Evolutionary conservation across 352 stramenopile genomes (phyloP), one percentile per base, ranked within the genome.

Genomic region (Globisporangium cylindrosporum): DNA sequence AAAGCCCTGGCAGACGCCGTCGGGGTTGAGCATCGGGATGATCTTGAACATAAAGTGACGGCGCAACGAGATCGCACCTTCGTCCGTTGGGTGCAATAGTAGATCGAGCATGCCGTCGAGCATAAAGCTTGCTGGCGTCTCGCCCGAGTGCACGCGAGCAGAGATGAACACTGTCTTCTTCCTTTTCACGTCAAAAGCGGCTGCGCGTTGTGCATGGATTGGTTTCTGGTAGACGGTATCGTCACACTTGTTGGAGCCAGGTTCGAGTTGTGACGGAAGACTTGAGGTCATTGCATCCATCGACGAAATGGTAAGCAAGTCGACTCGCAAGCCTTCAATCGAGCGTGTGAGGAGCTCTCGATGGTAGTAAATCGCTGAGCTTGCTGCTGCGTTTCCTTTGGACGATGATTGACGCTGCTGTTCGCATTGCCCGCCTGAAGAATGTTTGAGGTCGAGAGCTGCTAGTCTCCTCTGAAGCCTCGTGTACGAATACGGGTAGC

Each of bases 1-100:
- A 70, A 94, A 92, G 6, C 93, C 93, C 48, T 88, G 78, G 36
- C 76, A 91, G 0, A 97, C 86, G n/a, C 90, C 90, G 58, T 97
- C 90, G 6, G 90, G 89, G 67, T 97, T 96, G 34, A 97, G 73
- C 62, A 94, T 81, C 1, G 90, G 90, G 24, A 97, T 75, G 68
- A 97, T 78, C 66, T 93, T 90, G 71, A 92, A 91, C 22, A 95
- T 80, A 66, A 90, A 95, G 12, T 75, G 70, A 12, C 71, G 62
- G 4, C 88, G 76, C 34, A 97, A 67, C 14, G 64, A 63, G 29
- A 63, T 54, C 3, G 89, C 79, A 6, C 71, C 69, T 20, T 75
- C 73, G 60, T 97, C 89, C 20, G 82, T 80, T 20, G 61, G 56
- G 25, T 83, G 72, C 18, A 91, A 41, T 1, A 90, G 69, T 25